These are phyloP conservation scores for Ramularia endophylla DNA, from an alignment of 2,329 filamentous ascomycete genomes.

Conservation along the genomic window DNA sequence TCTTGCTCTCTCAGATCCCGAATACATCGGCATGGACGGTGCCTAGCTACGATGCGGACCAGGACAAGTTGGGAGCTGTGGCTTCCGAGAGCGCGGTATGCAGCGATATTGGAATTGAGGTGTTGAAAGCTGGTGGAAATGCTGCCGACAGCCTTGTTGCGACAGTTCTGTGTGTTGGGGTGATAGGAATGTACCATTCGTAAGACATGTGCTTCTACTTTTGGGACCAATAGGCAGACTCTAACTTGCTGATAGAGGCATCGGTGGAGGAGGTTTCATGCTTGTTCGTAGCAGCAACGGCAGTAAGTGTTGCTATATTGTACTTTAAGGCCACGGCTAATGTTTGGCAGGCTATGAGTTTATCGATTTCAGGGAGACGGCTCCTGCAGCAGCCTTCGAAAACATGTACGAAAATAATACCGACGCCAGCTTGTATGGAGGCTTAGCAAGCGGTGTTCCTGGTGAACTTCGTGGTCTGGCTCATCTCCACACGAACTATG, in stretches of 20 bases:
- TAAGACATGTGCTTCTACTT: constrained; percentile 2
- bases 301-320: too few relatives aligned
- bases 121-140: constrained; percentile 46
- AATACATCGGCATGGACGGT: constrained; percentile 10
- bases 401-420: constrained; percentile 78
- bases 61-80: constrained; percentile 38
- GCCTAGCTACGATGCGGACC: constrained; percentile 12
- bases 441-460: constrained; percentile 54
- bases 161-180: constrained; percentile 43
- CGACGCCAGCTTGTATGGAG: constrained; percentile 53
- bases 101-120: constrained; percentile 41
- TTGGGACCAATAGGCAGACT: constrained; percentile 11
- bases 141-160: constrained; percentile 46
- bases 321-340: too few relatives aligned
- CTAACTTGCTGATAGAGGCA: constrained; percentile 45
- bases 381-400: constrained; percentile 71
- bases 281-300: constrained; percentile 50
- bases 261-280: constrained; percentile 81
- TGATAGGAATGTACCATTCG: constrained; percentile 42
- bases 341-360: constrained; percentile 63
- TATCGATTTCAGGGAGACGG: constrained; percentile 85
- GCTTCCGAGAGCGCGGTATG: constrained; percentile 42
- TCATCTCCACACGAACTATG: constrained; percentile 68
- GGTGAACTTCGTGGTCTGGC: constrained; percentile 74
- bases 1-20: constrained; percentile 15